Evolutionary conservation across 768 basidiomycete genomes (phyloP).

Genomic region (Russula earlei): DNA sequence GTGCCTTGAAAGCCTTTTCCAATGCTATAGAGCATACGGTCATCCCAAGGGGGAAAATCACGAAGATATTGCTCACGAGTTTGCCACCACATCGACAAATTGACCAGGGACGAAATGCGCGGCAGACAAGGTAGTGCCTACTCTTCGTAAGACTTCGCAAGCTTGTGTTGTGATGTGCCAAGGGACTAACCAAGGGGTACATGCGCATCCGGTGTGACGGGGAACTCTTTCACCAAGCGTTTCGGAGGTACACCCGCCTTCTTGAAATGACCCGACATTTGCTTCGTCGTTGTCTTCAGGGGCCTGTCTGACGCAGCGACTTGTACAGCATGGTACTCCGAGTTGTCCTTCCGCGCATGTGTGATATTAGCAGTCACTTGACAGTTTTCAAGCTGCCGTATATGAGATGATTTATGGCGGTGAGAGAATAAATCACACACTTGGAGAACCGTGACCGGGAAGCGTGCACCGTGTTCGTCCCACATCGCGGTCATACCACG

Average conservation of each 20-base stretch:
- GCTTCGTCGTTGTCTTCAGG: conserved; percentile 59
- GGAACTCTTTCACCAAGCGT: conserved; percentile 78
- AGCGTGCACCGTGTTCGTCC: conserved; percentile 79
- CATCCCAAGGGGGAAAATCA: background rate
- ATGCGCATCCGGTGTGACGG: conserved; percentile 81
- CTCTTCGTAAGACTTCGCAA: background rate
- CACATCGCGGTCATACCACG: conserved; percentile 92
- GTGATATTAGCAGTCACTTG: conserved; percentile 78
- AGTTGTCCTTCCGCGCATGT: conserved; percentile 52
- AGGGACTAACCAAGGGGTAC: conserved; percentile 68
- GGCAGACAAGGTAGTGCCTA: conserved; percentile 84
- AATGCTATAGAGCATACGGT: conserved; percentile 41
- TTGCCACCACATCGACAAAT: conserved; percentile 83
- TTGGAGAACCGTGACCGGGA: conserved; percentile 93
- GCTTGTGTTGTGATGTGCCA: background rate
- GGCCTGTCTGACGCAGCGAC: conserved; percentile 76
- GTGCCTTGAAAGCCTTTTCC: conserved; percentile 96
- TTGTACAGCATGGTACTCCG: conserved; percentile 87
- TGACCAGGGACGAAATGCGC: conserved; percentile 97
- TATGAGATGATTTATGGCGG: background rate
- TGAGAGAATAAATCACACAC: conserved; percentile 33
- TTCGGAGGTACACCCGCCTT: conserved; percentile 80
- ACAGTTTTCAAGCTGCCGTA: conserved; percentile 67
- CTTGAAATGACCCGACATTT: conserved; percentile 84
- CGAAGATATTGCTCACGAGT: conserved; percentile 55